phyloP scores from a whole-genome alignment of 257 asterid genomes.

The Solanum lycopersicoides region DNA sequence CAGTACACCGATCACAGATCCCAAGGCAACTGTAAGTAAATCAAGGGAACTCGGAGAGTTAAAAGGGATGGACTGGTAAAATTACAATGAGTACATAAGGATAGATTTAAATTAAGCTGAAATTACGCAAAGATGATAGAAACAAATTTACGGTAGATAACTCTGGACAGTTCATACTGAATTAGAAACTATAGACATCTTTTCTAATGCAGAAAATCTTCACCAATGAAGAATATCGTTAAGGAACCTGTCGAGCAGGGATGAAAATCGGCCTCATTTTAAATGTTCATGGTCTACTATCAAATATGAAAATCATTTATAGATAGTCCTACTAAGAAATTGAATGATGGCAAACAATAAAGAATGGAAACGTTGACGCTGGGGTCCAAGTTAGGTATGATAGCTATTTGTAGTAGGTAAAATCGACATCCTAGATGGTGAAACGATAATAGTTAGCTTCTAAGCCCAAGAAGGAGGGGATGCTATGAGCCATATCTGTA shows the following conservation, averaged over 20 bases:
- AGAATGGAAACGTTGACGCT: background rate
- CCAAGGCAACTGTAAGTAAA: slow-evolving; percentile 53
- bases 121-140: background rate
- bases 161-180: background rate
- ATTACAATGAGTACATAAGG: background rate
- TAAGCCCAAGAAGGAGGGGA: background rate
- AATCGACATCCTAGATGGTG: background rate
- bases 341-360: background rate
- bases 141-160: background rate
- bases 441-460: background rate
- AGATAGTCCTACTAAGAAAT: background rate
- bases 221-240: background rate
- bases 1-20: slow-evolving; percentile 65
- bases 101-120: background rate
- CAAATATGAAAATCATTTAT: background rate
- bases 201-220: background rate
- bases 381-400: background rate
- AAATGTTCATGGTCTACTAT: background rate
- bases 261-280: background rate
- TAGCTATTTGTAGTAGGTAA: background rate
- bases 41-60: background rate
- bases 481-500: background rate
- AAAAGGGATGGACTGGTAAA: background rate
- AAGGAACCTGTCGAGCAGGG: background rate
- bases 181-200: background rate